A percentile compares a stretch with the other conserved stretches of the same genome.
phyloP scores from a whole-genome alignment of 1,284 basidiomycete genomes.

The Moniliella sp. region DNA sequence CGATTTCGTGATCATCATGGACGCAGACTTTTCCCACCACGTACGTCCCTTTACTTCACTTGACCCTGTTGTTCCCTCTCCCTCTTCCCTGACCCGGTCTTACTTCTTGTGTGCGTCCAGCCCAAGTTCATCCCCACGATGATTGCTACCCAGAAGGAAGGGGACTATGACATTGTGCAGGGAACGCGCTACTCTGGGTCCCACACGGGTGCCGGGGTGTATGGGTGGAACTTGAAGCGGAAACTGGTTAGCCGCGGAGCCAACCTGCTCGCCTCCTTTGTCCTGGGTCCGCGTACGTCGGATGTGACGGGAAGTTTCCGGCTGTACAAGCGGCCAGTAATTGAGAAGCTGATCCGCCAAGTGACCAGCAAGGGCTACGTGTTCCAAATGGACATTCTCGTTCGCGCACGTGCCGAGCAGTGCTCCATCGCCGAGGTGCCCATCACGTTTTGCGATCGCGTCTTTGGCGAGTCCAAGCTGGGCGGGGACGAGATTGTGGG shows the following conservation, averaged over 20 bases:
- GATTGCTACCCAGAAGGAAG: constrained; percentile 9
- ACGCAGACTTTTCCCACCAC: constrained; percentile 83
- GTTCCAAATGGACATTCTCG: constrained; percentile 94
- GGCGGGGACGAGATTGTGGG: constrained; percentile 66
- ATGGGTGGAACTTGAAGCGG: constrained; percentile 18
- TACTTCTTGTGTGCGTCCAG: constrained; percentile 1
- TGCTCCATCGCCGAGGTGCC: constrained; percentile 71
- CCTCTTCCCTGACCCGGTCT: too few species aligned
- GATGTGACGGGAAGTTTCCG: constrained; percentile 19
- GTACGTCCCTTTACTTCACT: constrained; percentile 38
- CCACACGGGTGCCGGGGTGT: constrained; percentile 16
- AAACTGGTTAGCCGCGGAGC: constrained; percentile 16
- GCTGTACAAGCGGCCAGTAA: constrained; percentile 53
- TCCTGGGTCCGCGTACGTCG: constrained; percentile 13
- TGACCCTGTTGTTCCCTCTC: not conserved
- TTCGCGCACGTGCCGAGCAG: constrained; percentile 56
- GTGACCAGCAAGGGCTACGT: constrained; percentile 73
- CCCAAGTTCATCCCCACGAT: constrained; percentile 18
- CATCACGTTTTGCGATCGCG: constrained; percentile 76
- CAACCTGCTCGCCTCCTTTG: constrained; percentile 13
- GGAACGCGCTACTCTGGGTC: constrained; percentile 18
- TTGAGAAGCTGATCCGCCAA: constrained; percentile 57
- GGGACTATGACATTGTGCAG: constrained; percentile 14
- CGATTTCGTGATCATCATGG: constrained; percentile 86
- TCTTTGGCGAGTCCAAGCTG: constrained; percentile 75